Evolutionary conservation across 257 asterid species (phyloP), one percentile per base, ranked within the genome.

Genomic region (Fraxinus quadrangulata): DNA sequence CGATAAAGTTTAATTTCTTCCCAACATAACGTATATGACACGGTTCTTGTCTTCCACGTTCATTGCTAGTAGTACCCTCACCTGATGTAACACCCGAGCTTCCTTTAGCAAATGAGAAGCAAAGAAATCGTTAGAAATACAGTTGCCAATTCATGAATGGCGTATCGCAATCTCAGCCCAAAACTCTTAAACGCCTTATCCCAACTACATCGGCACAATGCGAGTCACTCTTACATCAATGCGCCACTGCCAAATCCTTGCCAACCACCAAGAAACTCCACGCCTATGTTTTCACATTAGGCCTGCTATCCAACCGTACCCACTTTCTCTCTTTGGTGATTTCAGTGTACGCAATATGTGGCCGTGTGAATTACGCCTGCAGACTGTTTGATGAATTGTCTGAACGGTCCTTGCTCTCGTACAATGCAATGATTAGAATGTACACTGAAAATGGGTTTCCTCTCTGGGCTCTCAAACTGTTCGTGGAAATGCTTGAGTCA

Each of bases 371-470:
- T 0, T 59, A 81, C 28, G 98, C 98, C 10, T 70, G 85, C 28
- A 81, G 12, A 56, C 23, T 92, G 88, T 94, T 92, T 85, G 96
- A 90, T 71, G 79, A 75, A 86, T 81, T 89, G 91, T 89, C 97
- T 39, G 83, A 83, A 10, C 87, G 89, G 72, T 88, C 94, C 0
- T 67, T 85, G 40, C 83, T 83, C 21, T 82, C 97, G 1, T 90
- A 89, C 84, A 92, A 89, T 78, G 84, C 91, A 80, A 85, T 92
- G 85, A 88, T 94, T 21, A 81, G 94, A 56, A 85, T 88, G 94
- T 80, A 89, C 70, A 73, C 84, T 0, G 94, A 92, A 66, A 90
- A 67, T 66, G 93, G 94, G n/a, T 78, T 51, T n/a, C 90, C 97
- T 33, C 80, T 80, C 2, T 61, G 71, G 56, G 96, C 96, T 16